Conservation (phyloP, 1,284 basidiomycete species). For the Singerocomus inundabilis region DNA sequence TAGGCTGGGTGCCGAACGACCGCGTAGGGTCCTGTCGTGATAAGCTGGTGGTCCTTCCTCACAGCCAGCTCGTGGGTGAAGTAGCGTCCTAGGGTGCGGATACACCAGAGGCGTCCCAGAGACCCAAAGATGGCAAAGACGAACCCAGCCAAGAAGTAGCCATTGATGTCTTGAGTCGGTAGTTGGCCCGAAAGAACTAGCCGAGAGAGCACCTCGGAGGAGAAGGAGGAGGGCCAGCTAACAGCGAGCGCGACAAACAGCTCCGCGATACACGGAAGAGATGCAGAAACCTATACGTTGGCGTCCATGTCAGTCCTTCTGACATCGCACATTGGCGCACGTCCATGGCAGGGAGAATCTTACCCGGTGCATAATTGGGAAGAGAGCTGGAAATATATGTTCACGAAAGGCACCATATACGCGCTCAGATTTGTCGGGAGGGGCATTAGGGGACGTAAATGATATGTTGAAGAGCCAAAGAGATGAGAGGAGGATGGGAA, state of each 20-base stretch:
- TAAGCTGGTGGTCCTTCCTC: constrained; percentile 25
- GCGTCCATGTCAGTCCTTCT: constrained; percentile 1
- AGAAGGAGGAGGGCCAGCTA: constrained; percentile 16
- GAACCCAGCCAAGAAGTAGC: constrained; percentile 19
- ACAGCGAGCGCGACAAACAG: constrained; percentile 19
- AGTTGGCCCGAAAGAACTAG: constrained; percentile 20
- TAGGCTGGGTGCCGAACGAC: constrained; percentile 35
- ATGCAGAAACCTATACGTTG: constrained; percentile 21
- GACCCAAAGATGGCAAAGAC: constrained; percentile 18
- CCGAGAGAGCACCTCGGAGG: constrained; percentile 21
- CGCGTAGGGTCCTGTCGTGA: constrained; percentile 34
- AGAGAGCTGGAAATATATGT: constrained; percentile 18
- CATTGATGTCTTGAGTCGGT: constrained; percentile 14
- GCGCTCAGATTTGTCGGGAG: constrained; percentile 23
- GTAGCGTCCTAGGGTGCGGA: constrained; percentile 27
- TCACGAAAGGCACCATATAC: constrained; percentile 24
- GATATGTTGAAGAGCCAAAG: constrained; percentile 29
- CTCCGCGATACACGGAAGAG: constrained; percentile 30
- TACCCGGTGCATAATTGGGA: constrained; percentile 27
- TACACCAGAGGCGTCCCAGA: constrained; percentile 31
- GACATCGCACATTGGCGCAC: neutral
- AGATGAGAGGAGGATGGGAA: constrained; percentile 25
- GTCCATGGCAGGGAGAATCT: neutral
- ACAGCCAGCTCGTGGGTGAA: constrained; percentile 34
- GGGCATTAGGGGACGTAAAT: constrained; percentile 24